phyloP scores from a whole-genome alignment of 805 yeast genomes.

The Pichia cephalocereana region DNA sequence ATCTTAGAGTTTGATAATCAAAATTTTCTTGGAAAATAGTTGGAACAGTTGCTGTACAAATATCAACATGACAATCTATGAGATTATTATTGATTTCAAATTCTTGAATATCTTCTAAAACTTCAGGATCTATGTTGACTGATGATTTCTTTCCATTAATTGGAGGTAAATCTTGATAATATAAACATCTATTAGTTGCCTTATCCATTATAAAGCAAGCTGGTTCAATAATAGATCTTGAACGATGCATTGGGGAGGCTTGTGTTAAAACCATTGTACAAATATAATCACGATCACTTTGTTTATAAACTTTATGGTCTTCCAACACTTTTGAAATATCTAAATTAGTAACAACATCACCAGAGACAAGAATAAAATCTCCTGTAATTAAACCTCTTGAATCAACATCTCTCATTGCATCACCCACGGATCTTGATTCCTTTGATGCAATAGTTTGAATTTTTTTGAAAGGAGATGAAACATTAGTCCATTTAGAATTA shows the following conservation, averaged over 20 bases:
- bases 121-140: constrained; percentile 72
- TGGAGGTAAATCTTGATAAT: constrained; percentile 69
- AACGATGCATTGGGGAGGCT: constrained; percentile 76
- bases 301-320: constrained; percentile 63
- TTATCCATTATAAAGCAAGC: constrained; percentile 79
- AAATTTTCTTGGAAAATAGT: constrained; percentile 94
- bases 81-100: constrained; percentile 82
- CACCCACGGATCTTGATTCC: constrained; percentile 90
- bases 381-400: constrained; percentile 82
- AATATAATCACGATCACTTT: constrained; percentile 79
- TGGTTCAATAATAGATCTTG: constrained; percentile 73
- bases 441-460: constrained; percentile 72
- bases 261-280: constrained; percentile 88
- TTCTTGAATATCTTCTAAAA: constrained; percentile 67
- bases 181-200: constrained; percentile 64
- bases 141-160: constrained; percentile 37
- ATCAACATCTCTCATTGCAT: constrained; percentile 94
- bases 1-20: constrained; percentile 80
- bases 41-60: constrained; percentile 90
- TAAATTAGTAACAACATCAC: constrained; percentile 92
- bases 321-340: constrained; percentile 67
- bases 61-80: constrained; percentile 93
- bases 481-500: constrained; percentile 55
- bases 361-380: constrained; percentile 83
- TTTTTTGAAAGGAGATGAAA: constrained; percentile 70